Evolutionary conservation across 352 stramenopile genomes (phyloP).

Genomic region (Thalassiosira hispida): DNA sequence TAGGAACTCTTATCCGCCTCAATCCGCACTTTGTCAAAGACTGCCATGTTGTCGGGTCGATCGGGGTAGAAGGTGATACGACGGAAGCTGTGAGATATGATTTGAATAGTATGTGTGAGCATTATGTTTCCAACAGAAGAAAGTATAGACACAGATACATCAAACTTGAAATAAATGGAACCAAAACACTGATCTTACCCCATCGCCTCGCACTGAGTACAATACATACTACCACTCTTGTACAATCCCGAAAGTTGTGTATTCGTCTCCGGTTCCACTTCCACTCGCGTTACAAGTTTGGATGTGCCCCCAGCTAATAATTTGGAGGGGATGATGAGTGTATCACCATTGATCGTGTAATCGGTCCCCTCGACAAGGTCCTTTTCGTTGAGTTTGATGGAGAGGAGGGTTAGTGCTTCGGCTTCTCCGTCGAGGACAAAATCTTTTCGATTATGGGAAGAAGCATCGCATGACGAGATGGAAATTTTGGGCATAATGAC

Average conservation of each 20-base stretch:
- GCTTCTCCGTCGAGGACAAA: slow-evolving; percentile 85
- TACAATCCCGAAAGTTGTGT: slow-evolving; percentile 88
- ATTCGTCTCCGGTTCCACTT: slow-evolving; percentile 85
- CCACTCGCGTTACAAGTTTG: slow-evolving; percentile 63
- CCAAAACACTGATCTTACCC: slow-evolving; percentile 45
- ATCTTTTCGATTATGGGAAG: slow-evolving; percentile 26
- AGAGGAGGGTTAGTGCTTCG: slow-evolving; percentile 64
- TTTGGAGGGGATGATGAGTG: slow-evolving; percentile 32
- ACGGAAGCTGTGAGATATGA: slow-evolving; percentile 58
- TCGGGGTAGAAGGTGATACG: slow-evolving; percentile 89
- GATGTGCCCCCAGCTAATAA: not conserved
- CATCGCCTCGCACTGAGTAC: slow-evolving; percentile 88
- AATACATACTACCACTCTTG: slow-evolving; percentile 86
- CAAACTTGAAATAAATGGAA: not conserved
- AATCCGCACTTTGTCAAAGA: slow-evolving; percentile 82
- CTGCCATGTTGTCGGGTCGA: slow-evolving; percentile 89
- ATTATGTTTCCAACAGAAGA: not conserved
- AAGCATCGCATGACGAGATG: not conserved
- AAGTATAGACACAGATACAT: not conserved
- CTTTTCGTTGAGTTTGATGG: slow-evolving; percentile 62
- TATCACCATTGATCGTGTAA: slow-evolving; percentile 57
- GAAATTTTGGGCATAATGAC: not conserved
- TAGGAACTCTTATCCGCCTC: slow-evolving; percentile 79
- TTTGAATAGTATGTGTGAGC: not conserved
- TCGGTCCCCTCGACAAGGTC: slow-evolving; percentile 59